phyloP scores from a whole-genome alignment of 495 filamentous ascomycete species.

The Trichocladium uniseriatum region DNA sequence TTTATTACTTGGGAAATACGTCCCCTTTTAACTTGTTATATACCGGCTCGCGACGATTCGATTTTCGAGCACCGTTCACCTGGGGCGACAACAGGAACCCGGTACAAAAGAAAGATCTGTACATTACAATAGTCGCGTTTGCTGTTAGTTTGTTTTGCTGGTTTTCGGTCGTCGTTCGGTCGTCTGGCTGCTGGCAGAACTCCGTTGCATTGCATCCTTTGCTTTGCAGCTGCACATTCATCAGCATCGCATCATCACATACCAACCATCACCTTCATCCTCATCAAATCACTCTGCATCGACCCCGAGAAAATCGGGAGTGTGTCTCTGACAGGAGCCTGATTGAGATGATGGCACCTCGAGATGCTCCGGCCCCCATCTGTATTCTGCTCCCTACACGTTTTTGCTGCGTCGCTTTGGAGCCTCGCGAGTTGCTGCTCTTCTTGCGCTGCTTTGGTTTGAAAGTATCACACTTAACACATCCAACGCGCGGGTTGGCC shows the following conservation, averaged over 20 bases:
- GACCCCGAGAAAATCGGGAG: background rate
- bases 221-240: conserved; percentile 19
- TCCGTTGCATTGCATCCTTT: conserved; percentile 20
- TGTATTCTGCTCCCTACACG: conserved; percentile 12
- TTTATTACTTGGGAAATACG: conserved; percentile 13
- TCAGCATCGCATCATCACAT: conserved; percentile 31
- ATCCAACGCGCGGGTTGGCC: conserved; percentile 15
- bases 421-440: conserved; percentile 22
- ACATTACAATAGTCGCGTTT: conserved; percentile 35
- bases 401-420: conserved; percentile 16
- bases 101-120: conserved; percentile 35
- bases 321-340: conserved; percentile 13
- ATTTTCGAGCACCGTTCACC: conserved; percentile 23
- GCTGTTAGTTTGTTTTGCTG: conserved; percentile 33
- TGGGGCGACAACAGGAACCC: conserved; percentile 29
- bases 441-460: conserved; percentile 22
- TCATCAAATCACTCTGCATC: conserved; percentile 9
- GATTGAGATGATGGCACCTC: conserved; percentile 14
- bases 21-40: conserved; percentile 36
- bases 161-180: conserved; percentile 32
- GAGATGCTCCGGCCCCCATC: conserved; percentile 3
- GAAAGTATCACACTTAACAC: conserved; percentile 22
- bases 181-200: conserved; percentile 31
- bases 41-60: conserved; percentile 33
- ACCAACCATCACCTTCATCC: conserved; percentile 29